phyloP scores from a whole-genome alignment of 2,329 filamentous ascomycete genomes.

The Sporothrix sp. region DNA sequence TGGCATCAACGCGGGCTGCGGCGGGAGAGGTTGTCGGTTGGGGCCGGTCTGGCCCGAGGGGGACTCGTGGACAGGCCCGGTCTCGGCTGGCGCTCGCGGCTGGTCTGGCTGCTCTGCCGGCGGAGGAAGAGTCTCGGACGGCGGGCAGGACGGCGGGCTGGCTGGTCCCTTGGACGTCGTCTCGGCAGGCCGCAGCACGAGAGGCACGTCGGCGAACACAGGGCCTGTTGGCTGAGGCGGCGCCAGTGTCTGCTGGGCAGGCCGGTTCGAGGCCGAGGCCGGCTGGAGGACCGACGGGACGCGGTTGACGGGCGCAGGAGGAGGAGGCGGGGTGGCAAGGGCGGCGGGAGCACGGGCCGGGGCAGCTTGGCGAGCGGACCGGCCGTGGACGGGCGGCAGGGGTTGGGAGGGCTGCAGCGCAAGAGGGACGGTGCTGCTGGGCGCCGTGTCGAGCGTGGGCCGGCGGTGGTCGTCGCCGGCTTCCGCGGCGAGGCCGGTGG shows the following conservation, averaged over 20 bases:
- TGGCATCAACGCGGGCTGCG: conserved; percentile 2
- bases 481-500: neutral
- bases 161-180: neutral
- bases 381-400: conserved; percentile 10
- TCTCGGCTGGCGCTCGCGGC: no score
- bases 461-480: conserved; percentile 1
- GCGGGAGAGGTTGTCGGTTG: no score
- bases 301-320: neutral
- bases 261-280: neutral
- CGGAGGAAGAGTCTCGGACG: no score
- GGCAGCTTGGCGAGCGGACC: neutral
- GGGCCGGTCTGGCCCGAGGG: no score
- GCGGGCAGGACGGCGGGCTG: no score
- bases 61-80: no score
- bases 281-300: conserved; percentile 1
- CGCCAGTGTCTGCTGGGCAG: neutral
- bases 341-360: neutral
- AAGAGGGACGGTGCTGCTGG: conserved; percentile 17
- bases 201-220: conserved; percentile 1
- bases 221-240: neutral
- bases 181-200: neutral
- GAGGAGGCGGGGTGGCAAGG: neutral
- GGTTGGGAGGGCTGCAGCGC: conserved; percentile 20
- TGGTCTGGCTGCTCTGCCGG: neutral
- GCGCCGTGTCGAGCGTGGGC: neutral